A percentile compares a stretch with the other conserved stretches of the same genome.
Evolutionary conservation across 2,329 filamentous ascomycete species (phyloP).

Genomic region (Aspergillus brunneoviolaceus): DNA sequence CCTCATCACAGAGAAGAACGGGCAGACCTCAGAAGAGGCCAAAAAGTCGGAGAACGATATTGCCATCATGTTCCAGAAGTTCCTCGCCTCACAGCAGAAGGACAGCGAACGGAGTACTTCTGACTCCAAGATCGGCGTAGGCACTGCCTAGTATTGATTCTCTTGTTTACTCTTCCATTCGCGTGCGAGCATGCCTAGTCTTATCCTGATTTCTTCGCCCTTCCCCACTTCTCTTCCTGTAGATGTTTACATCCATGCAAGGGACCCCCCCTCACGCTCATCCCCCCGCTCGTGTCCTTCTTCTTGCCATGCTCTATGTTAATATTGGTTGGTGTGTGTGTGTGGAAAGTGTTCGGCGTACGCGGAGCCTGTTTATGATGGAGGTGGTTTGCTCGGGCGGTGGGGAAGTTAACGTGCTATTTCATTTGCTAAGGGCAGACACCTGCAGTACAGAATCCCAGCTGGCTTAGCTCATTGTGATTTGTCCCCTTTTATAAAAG

Average conservation of each 20-base stretch:
- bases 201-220: background rate
- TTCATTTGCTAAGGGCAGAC: conserved; percentile 4
- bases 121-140: conserved; percentile 35
- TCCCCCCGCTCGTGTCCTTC: conserved; percentile 1
- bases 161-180: background rate
- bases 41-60: conserved; percentile 48
- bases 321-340: background rate
- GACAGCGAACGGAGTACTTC: conserved; percentile 28
- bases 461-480: background rate
- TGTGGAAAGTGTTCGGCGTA: conserved; percentile 17
- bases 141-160: conserved; percentile 23
- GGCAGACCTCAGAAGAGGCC: conserved; percentile 29
- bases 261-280: background rate
- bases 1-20: conserved; percentile 77
- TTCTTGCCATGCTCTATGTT: background rate
- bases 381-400: background rate
- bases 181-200: background rate
- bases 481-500: background rate
- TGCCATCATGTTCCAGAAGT: conserved; percentile 43
- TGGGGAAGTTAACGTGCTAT: conserved; percentile 19
- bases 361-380: conserved; percentile 9
- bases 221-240: conserved; percentile 5
- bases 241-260: conserved; percentile 1
- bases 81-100: conserved; percentile 36
- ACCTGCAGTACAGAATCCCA: background rate